Percentiles rank a stretch among this genome's conserved stretches.
Conservation (phyloP, 805 yeast species). For the Candida caryicola region DNA sequence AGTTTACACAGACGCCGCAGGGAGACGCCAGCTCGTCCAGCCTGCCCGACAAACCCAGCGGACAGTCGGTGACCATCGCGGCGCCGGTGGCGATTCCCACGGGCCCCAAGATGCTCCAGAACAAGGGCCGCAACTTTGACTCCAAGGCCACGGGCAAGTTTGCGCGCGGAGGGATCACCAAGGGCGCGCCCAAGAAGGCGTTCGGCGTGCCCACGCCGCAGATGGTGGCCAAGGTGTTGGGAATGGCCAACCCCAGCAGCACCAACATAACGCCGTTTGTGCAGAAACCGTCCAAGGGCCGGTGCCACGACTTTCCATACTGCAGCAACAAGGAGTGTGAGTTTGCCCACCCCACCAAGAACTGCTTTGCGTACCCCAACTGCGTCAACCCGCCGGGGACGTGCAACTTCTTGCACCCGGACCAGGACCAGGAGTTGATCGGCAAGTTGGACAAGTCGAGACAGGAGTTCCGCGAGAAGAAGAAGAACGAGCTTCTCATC, state of each 20-base stretch:
- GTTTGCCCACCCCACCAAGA: conserved; percentile 76
- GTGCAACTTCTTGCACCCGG: conserved; percentile 79
- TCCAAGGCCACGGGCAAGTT: conserved; percentile 4
- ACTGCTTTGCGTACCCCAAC: conserved; percentile 71
- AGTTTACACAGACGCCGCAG: conserved; percentile 2
- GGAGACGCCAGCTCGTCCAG: background rate
- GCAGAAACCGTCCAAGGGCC: conserved; percentile 52
- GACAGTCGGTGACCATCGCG: background rate
- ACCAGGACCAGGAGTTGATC: conserved; percentile 74
- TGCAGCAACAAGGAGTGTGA: conserved; percentile 68
- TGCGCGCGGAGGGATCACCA: conserved; percentile 23
- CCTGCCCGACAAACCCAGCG: background rate
- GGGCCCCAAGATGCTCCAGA: conserved; percentile 11
- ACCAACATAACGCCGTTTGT: conserved; percentile 33
- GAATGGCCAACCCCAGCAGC: conserved; percentile 24
- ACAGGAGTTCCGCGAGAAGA: conserved; percentile 45
- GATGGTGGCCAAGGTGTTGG: conserved; percentile 42
- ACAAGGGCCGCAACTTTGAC: conserved; percentile 5
- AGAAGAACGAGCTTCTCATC: conserved; percentile 28
- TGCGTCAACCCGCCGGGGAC: conserved; percentile 81
- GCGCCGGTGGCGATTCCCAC: conserved; percentile 7
- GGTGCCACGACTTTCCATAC: conserved; percentile 71
- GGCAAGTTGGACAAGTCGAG: conserved; percentile 64
- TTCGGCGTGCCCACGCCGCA: conserved; percentile 25
- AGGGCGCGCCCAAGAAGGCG: conserved; percentile 10